Base-by-base conservation (phyloP, 805 yeast species). In the Starmerella cellae region DNA sequence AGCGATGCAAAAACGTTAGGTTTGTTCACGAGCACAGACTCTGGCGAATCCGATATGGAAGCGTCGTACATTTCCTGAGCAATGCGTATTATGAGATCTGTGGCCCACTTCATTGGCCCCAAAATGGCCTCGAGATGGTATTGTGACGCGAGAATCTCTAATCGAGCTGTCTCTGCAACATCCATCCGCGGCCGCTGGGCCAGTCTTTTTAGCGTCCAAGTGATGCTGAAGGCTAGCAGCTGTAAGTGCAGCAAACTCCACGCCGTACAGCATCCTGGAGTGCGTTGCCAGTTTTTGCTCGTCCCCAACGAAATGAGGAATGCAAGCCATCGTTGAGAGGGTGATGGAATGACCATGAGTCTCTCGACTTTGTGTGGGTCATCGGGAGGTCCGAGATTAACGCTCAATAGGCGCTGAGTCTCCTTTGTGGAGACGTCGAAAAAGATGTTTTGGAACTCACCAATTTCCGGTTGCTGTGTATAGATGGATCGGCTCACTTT, bases 81-180 rank as follows among this genome's bases (percentile, higher is more conserved):
- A 32, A 82, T 57, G 48, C 73, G 75, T 1, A 79, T 74, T 42
- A 83, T 67, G 46, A 83, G 73, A 56, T 85, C 95, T 26, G 83
- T 71, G 50, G 82, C 71, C 95, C 96, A 88, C 53, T 83, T 74
- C 8, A 81, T 74, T 31, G 80, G 73, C 0, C 96, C 96, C n/a
- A 82, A 60, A 51, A 65, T 52, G 3, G 56, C 42, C 6, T 49
- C 40, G 21, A 58, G 38, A 39, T 59, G 59, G 38, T 44, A 51
- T 38, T 60, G 54, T 19, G 52, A 47, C n/a, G 55, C 43, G 17
- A 52, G 49, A 3, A 56, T 42, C 21, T 58, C 59, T 6, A 47
- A 44, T 40, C 67, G 75, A 51, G 75, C 75, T 41, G 60, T 43
- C 71, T 70, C 47, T 3, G 49, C 48, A 3, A 43, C 35, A 14